Conservation (phyloP, 371 early-diverging fungal genomes). For the Mortierella sp. region DNA sequence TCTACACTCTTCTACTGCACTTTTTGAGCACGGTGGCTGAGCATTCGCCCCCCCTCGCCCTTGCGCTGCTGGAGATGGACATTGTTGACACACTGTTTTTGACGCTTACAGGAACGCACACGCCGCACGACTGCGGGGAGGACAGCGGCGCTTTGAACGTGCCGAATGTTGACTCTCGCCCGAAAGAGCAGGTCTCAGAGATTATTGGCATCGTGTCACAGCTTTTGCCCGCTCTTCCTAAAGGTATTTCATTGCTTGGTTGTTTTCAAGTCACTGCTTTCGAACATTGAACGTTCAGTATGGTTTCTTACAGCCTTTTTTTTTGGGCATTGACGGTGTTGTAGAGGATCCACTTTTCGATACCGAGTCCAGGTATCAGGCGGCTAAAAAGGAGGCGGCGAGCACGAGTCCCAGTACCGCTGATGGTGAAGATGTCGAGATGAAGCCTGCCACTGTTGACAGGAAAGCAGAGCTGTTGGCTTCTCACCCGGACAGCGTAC, state of each 20-base stretch:
- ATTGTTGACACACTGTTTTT: conserved; percentile 70
- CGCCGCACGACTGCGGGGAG: conserved; percentile 36
- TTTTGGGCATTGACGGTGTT: neutral
- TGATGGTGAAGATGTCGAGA: conserved; percentile 28
- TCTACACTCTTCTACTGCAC: conserved; percentile 74
- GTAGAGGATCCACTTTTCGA: conserved; percentile 42
- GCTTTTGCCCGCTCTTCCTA: conserved; percentile 77
- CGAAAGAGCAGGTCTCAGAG: conserved; percentile 66
- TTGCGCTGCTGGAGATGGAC: conserved; percentile 67
- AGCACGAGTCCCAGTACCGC: conserved; percentile 11
- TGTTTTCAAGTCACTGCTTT: neutral
- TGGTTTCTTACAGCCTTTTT: neutral
- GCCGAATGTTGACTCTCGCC: conserved; percentile 58
- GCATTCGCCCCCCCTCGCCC: conserved; percentile 71
- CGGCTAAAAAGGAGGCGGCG: conserved; percentile 27
- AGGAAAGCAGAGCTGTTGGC: conserved; percentile 60
- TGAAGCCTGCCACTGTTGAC: conserved; percentile 45
- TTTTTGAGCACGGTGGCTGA: conserved; percentile 72
- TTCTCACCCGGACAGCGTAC: conserved; percentile 57
- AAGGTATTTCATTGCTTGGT: conserved; percentile 43
- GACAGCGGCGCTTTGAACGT: conserved; percentile 37
- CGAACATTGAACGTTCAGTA: neutral
- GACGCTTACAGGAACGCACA: conserved; percentile 68
- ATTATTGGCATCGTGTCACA: conserved; percentile 65
- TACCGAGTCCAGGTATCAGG: conserved; percentile 36